These are phyloP conservation scores for Tilletia indica DNA, from an alignment of 1,284 basidiomycete species.

Conservation along the genomic window DNA sequence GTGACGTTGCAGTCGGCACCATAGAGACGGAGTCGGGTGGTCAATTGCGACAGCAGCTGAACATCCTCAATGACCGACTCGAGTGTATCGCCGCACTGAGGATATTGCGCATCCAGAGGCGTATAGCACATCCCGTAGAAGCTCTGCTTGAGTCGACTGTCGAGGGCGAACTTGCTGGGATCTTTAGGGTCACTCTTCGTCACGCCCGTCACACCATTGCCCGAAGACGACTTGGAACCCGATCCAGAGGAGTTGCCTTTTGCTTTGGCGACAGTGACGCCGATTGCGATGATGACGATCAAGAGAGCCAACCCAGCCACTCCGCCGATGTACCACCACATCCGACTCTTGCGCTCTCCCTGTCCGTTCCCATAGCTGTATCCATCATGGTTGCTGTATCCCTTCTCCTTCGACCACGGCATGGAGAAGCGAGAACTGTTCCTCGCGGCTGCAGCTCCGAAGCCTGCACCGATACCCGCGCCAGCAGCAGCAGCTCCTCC, in stretches of 20 bases:
- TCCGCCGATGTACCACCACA: conserved; percentile 28
- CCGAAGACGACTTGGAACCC: neutral
- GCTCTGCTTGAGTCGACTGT: conserved; percentile 64
- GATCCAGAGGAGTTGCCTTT: conserved; percentile 22
- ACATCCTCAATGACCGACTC: conserved; percentile 60
- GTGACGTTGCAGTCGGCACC: conserved; percentile 63
- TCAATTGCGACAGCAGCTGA: conserved; percentile 57
- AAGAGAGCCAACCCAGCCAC: conserved; percentile 24
- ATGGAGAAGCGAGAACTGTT: neutral
- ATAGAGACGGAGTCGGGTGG: conserved; percentile 50
- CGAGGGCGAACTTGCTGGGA: conserved; percentile 67
- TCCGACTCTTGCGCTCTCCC: conserved; percentile 21
- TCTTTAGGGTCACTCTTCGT: conserved; percentile 60
- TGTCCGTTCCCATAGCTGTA: neutral
- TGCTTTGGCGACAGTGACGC: conserved; percentile 26
- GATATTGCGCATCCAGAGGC: conserved; percentile 43
- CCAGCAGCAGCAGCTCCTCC: neutral
- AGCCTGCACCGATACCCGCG: neutral
- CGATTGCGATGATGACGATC: conserved; percentile 30
- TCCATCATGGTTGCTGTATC: conserved; percentile 21
- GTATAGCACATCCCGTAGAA: conserved; percentile 61
- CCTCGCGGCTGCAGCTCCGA: neutral
- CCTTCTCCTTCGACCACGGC: conserved; percentile 9
- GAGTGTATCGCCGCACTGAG: conserved; percentile 58
- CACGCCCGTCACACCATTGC: conserved; percentile 24